Evolutionary conservation across 169 alveolate species (phyloP).

Genomic region (Plasmodium cynomolgi): DNA sequence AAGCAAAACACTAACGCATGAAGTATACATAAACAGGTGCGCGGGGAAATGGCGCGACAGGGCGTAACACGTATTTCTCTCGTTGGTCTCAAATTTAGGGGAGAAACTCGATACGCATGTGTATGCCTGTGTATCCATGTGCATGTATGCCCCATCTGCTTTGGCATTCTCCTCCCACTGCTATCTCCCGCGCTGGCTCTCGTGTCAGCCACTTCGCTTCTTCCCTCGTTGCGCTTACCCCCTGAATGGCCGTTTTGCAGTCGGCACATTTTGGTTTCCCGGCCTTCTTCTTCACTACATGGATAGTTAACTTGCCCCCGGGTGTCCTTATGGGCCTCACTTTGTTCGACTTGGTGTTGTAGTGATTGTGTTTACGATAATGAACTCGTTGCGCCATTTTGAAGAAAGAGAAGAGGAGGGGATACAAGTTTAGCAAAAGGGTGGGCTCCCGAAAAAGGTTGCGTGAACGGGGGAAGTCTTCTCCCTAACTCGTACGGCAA

Average conservation of each 20-base stretch:
- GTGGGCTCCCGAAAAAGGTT: not conserved
- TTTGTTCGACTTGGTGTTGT: constrained; percentile 90
- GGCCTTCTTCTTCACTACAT: constrained; percentile 83
- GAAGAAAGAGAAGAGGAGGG: not conserved
- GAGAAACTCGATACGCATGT: not conserved
- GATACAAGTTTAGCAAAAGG: not conserved
- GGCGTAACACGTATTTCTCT: not conserved
- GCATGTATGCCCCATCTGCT: not conserved
- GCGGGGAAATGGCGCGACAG: not conserved
- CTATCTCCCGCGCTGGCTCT: not conserved
- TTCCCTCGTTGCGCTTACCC: constrained; percentile 69
- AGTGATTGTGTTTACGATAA: constrained; percentile 88
- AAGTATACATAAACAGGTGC: not conserved
- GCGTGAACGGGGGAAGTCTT: not conserved
- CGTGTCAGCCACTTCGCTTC: not conserved
- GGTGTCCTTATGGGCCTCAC: constrained; percentile 92
- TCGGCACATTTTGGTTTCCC: constrained; percentile 89
- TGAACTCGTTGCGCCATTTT: constrained; percentile 92
- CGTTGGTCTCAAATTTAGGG: not conserved
- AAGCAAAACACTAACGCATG: not conserved
- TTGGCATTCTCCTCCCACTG: not conserved
- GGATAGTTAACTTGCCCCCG: constrained; percentile 87
- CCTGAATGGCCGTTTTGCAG: constrained; percentile 83
- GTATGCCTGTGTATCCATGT: not conserved
- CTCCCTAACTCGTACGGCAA: not conserved